Evolutionary conservation across 306 rosid genomes (phyloP), one percentile per base, ranked within the genome.

Genomic region (Rosa rugosa): DNA sequence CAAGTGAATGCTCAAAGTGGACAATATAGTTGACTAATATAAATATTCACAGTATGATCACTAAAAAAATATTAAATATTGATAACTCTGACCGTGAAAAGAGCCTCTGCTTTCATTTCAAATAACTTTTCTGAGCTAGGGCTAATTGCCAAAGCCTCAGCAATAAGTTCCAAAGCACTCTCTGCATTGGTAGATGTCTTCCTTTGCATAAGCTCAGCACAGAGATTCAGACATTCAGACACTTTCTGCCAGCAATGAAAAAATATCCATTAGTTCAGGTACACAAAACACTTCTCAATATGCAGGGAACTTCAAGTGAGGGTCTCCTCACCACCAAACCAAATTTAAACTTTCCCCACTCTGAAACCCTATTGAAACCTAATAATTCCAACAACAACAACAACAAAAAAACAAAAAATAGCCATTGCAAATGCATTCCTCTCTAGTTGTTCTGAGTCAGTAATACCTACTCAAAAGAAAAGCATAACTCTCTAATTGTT

Each of bases 101-200:
- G 92, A 66, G 93, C 91, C 80, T 90, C 91, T 20, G 96, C 98
- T 86, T 95, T 95, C 98, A 91, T 85, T 90, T 95, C 99, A 68
- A 89, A 86, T 83, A 95, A 89, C 31, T 85, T 85, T 84, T 95
- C 99, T 18, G 94, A 91, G 89, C 63, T 76, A 27, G 90, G 80
- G 83, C 99, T 88, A 69, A 90, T 90, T 47, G 66, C 70, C 88
- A 93, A 77, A 4, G 91, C 97, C 84, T 91, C 94, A 17, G 87
- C 85, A 79, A 95, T 90, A 80, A 86, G 80, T 72, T 86, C 93
- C 80, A 95, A 71, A 73, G 90, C 96, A 54, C 73, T 80, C 79
- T 88, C 93, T 25, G 80, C 85, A 74, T 90, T 91, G 74, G 77
- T 82, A 70, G 91, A 79, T 60, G 85, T 82, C 80, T 88, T 87